Evolutionary conservation across 2,329 filamentous ascomycete genomes (phyloP), one percentile per base, ranked within the genome.

Genomic region (Botryotinia globosa): DNA sequence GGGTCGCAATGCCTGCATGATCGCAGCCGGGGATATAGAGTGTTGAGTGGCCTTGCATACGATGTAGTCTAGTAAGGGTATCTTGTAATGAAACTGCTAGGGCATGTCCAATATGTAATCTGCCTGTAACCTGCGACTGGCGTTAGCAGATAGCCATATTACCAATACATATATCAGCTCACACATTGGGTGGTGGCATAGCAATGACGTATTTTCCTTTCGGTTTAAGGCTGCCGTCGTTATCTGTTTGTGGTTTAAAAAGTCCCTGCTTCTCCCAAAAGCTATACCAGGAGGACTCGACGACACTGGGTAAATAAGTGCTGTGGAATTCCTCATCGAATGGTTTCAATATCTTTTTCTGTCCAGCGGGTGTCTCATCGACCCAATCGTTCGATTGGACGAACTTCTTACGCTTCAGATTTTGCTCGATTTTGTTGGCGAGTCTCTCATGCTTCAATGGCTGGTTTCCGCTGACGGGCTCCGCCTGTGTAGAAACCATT

Each of bases 171-270:
- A 56, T 56, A 56, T 29, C 51, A 56, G 51, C 51, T 56, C 51
- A 56, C 51, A 56, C 51, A 56, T 56, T 56, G 51, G 51, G 51
- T 56, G 51, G 51, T 56, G 51, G 51, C 51, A 56, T 56, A 56
- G 51, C 51, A 56, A 56, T 56, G 25, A 56, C 51, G 14, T 56
- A 56, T 56, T 56, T 56, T 18, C 51, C 51, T 56, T 18, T 56
- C n/a, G 51, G 0, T 16, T 56, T 56, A 9, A 56, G 51, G 25
- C n/a, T 56, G 51, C 51, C 51, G 29, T 56, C 51, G 51, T 56
- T 29, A n/a, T 29, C n/a, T 16, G n/a, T 56, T 56, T 56, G 51
- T 56, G 51, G 51, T 56, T 56, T 56, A 4, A 56, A 56, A 18
- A 56, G 51, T 56, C 51, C 51, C 51, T 56, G 51, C n/a, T 56